Evolutionary conservation across 1,284 basidiomycete genomes (phyloP).

Genomic region (Ganoderma lucidum): DNA sequence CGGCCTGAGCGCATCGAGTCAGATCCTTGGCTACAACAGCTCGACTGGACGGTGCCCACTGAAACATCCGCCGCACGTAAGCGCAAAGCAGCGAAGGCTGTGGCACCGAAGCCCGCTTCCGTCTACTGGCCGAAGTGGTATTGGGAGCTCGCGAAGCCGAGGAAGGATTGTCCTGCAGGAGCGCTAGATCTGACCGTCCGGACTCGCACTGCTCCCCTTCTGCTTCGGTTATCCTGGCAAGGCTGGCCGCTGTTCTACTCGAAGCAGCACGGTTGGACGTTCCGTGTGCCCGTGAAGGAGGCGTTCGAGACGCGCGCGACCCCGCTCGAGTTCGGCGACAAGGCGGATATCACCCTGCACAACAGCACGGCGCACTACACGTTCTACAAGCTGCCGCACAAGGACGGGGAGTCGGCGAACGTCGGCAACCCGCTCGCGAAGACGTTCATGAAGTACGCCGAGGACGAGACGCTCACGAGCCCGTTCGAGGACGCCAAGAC

Average conservation of each 20-base stretch:
- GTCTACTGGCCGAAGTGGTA: constrained; percentile 93
- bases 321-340: constrained; percentile 65
- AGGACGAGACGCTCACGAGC: constrained; percentile 85
- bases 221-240: constrained; percentile 90
- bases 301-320: constrained; percentile 49
- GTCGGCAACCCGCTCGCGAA: constrained; percentile 94
- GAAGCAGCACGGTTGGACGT: constrained; percentile 92
- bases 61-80: not conserved
- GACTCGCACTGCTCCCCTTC: constrained; percentile 84
- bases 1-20: constrained; percentile 35
- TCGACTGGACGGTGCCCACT: constrained; percentile 65
- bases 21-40: constrained; percentile 69
- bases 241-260: constrained; percentile 89
- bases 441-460: constrained; percentile 88
- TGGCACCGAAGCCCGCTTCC: constrained; percentile 50
- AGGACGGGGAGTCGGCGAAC: constrained; percentile 93
- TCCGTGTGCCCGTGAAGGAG: constrained; percentile 66
- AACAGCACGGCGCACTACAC: constrained; percentile 54
- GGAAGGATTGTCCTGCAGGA: constrained; percentile 68
- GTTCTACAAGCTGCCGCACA: constrained; percentile 96
- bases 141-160: constrained; percentile 86
- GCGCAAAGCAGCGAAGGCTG: constrained; percentile 32
- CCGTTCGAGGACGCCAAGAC: constrained; percentile 83
- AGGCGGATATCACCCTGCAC: constrained; percentile 64
- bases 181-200: constrained; percentile 89